These are phyloP conservation scores for Xanthoconium stramineum DNA, from an alignment of 768 basidiomycete genomes.

Conservation along the genomic window DNA sequence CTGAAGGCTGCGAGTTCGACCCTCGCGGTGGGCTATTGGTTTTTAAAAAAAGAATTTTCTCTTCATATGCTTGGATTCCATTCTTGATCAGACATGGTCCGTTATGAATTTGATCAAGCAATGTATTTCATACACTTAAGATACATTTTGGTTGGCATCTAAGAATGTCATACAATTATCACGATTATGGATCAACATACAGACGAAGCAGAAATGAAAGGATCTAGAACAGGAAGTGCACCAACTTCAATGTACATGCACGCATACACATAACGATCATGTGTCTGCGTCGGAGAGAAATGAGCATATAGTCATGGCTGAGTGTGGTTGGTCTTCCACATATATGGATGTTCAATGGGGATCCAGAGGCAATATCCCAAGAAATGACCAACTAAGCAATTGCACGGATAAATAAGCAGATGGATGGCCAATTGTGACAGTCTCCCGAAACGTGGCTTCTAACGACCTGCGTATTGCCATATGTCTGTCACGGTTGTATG, in stretches of 20 bases:
- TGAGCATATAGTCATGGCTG: slow-evolving; percentile 16
- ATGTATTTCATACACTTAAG: slow-evolving; percentile 2
- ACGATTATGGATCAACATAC: slow-evolving; percentile 17
- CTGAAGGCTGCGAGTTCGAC: slow-evolving; percentile 86
- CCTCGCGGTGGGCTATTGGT: slow-evolving; percentile 71
- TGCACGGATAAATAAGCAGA: slow-evolving; percentile 27
- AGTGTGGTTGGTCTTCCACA: slow-evolving; percentile 19
- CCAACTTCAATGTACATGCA: slow-evolving; percentile 7
- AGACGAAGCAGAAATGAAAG: slow-evolving; percentile 9
- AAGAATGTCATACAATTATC: slow-evolving; percentile 17
- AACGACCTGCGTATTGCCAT: slow-evolving; percentile 24
- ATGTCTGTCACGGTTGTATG: slow-evolving; percentile 6
- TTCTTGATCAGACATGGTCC: neutral
- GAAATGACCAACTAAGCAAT: slow-evolving; percentile 24
- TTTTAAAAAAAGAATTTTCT: slow-evolving; percentile 8
- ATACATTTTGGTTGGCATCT: slow-evolving; percentile 21
- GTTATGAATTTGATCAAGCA: neutral
- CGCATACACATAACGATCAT: slow-evolving; percentile 5
- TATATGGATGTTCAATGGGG: slow-evolving; percentile 19
- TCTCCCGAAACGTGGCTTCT: slow-evolving; percentile 19
- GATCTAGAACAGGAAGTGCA: slow-evolving; percentile 6
- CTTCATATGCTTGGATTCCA: neutral
- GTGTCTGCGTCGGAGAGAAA: slow-evolving; percentile 5
- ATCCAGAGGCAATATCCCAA: slow-evolving; percentile 29
- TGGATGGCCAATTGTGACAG: slow-evolving; percentile 8